Evolutionary conservation across 2,329 filamentous ascomycete species (phyloP).

Genomic region (Cyclaneusma minus): DNA sequence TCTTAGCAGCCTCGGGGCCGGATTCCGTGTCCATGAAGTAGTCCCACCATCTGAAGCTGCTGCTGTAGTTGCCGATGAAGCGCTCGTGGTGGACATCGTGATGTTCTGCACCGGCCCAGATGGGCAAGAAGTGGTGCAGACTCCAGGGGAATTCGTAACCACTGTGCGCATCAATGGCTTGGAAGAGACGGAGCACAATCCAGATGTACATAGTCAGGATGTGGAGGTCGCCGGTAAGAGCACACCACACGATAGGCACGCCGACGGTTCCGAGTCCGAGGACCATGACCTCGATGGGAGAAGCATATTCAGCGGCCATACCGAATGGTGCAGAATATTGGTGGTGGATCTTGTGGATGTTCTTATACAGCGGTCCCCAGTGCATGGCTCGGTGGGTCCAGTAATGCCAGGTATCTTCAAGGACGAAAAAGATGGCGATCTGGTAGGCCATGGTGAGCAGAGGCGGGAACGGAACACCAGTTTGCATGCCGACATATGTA

Average conservation of each 20-base stretch:
- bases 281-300: constrained; percentile 91
- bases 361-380: constrained; percentile 89
- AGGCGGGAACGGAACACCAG: constrained; percentile 77
- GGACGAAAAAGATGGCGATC: constrained; percentile 83
- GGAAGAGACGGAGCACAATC: constrained; percentile 86
- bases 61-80: constrained; percentile 96
- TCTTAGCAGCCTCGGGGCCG: constrained; percentile 72
- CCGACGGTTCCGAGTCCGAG: constrained; percentile 79
- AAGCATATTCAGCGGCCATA: constrained; percentile 91
- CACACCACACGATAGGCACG: constrained; percentile 69
- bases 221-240: constrained; percentile 73
- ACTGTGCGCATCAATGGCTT: constrained; percentile 94
- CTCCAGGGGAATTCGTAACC: constrained; percentile 99
- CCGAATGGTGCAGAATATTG: constrained; percentile 97
- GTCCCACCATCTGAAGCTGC: constrained; percentile 99
- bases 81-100: constrained; percentile 97
- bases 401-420: constrained; percentile 98
- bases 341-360: constrained; percentile 98
- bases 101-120: constrained; percentile 96
- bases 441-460: constrained; percentile 78
- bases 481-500: constrained; percentile 78
- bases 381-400: constrained; percentile 88
- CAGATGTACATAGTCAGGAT: constrained; percentile 96
- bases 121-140: constrained; percentile 84
- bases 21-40: constrained; percentile 87